phyloP scores from a whole-genome alignment of 2,329 filamentous ascomycete genomes.

The Verticillium alfalfae region DNA sequence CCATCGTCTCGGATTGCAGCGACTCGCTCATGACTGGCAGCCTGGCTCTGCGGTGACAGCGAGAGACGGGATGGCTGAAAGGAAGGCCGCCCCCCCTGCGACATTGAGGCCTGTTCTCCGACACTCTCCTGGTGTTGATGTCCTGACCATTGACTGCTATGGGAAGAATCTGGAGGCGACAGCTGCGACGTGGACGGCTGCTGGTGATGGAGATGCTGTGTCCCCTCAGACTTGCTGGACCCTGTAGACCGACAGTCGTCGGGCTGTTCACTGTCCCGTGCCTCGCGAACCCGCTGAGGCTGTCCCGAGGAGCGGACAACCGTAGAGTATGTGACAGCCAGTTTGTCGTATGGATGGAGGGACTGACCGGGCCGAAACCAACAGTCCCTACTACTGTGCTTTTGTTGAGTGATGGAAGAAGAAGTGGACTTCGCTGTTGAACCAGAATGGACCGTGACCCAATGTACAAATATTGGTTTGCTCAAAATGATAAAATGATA shows the following conservation, averaged over 20 bases:
- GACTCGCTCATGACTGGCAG: slow-evolving; percentile 14
- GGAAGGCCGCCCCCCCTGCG: slow-evolving; percentile 54
- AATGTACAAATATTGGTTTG: neutral
- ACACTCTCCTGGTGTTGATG: slow-evolving; percentile 41
- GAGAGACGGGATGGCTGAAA: slow-evolving; percentile 45
- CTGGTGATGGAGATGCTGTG: neutral
- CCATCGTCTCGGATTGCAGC: slow-evolving; percentile 15
- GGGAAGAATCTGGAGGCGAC: neutral
- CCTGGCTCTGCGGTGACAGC: slow-evolving; percentile 3
- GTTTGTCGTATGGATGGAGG: slow-evolving; percentile 8
- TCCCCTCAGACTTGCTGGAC: neutral
- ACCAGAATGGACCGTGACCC: neutral
- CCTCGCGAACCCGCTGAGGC: slow-evolving; percentile 10
- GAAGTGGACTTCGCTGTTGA: neutral
- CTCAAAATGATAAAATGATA: neutral
- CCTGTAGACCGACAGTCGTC: neutral
- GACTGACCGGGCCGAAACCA: slow-evolving; percentile 13
- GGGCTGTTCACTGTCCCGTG: slow-evolving; percentile 14
- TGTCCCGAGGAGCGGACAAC: slow-evolving; percentile 11
- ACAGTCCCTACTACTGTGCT: slow-evolving; percentile 6
- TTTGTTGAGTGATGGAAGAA: neutral
- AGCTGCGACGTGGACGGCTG: neutral
- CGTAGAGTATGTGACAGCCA: slow-evolving; percentile 10
- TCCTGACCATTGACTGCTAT: slow-evolving; percentile 51
- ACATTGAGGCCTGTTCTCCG: slow-evolving; percentile 60